Evolutionary conservation across 2,329 filamentous ascomycete genomes (phyloP), one percentile per base, ranked within the genome.

Genomic region (Magnaporthiopsis poae): DNA sequence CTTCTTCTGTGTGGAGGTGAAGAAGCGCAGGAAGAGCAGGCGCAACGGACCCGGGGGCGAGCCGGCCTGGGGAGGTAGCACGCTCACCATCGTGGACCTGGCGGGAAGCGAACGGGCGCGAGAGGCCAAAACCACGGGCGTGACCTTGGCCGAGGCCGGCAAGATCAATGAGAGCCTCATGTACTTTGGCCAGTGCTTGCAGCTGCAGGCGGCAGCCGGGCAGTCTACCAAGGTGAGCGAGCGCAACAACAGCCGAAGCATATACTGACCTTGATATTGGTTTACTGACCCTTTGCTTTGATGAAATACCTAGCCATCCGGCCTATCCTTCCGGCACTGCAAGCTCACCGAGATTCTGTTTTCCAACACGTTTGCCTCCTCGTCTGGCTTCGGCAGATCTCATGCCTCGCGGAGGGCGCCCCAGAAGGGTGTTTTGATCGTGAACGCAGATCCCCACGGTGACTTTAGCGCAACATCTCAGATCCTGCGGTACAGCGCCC

Each of bases 151-250:
- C 0, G 95, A 99, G 79, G 95, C 94, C 52, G 95, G 95, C 65
- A 98, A 98, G 79, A 99, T 99, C 75, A 99, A 99, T 74, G 93
- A 97, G 77, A 96, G 91, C 74, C 80, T 99, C 74, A 99, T 99
- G 95, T 98, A 97, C 15, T 84, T 99, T 1, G 95, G 95, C 0
- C 95, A 98, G 74, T 99, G 95, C 75, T 84, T 99, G 72, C 94
- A 98, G 75, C 94, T 96, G 83, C 94, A 97, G 75, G 93, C 90
- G 68, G 91, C 94, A 71, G 84, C 88, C 39, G 88, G 88, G 61
- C 88, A 83, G 69, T 88, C 87, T 15, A 86, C 84, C 74, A 94
- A 91, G 84, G 90, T 91, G 81, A 62, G 61, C 91, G 81, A 62
- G 61, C 33, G 1, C 18, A 56, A 56, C 46, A 11, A 11, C 1